Evolutionary conservation across 2,329 filamentous ascomycete genomes (phyloP).

Genomic region (Xylaria sp.): DNA sequence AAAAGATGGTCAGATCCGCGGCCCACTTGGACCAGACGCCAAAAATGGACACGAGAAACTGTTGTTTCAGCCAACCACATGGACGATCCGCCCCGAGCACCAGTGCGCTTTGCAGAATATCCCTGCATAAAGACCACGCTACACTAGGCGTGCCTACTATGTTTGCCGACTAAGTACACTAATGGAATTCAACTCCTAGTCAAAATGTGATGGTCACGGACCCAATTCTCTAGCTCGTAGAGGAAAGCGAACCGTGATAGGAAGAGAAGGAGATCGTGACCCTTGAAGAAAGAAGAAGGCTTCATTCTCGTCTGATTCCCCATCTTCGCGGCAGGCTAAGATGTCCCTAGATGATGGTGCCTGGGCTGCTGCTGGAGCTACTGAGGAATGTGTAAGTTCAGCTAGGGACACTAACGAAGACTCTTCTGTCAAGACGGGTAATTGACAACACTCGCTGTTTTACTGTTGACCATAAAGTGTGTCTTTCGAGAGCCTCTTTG

Average conservation of each 20-base stretch:
- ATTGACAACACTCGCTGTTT: conserved; percentile 4
- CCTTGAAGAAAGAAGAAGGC: conserved; percentile 4
- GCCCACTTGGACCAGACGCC: conserved; percentile 47
- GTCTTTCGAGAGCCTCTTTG: not conserved
- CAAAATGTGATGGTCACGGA: conserved; percentile 9
- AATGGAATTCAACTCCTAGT: conserved; percentile 19
- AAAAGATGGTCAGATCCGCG: conserved; percentile 38
- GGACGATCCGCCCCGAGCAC: conserved; percentile 36
- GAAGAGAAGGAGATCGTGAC: conserved; percentile 7
- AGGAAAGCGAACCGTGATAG: conserved; percentile 23
- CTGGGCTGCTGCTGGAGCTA: not conserved
- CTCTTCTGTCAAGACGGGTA: not conserved
- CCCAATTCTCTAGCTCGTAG: conserved; percentile 10
- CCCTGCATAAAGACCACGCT: conserved; percentile 35
- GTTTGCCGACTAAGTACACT: conserved; percentile 14
- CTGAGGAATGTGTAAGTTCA: not conserved
- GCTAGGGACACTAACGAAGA: not conserved
- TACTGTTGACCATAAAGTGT: not conserved
- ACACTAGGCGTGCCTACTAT: not conserved
- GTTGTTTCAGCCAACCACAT: conserved; percentile 55
- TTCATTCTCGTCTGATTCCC: conserved; percentile 5
- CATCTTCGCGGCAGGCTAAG: not conserved
- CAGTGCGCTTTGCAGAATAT: conserved; percentile 43
- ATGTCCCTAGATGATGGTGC: conserved; percentile 6
- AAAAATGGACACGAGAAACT: conserved; percentile 60